A percentile compares a stretch with the other conserved stretches of the same genome.
Conservation (phyloP, 129 eudicot species). For the Pittosporum tobira region DNA sequence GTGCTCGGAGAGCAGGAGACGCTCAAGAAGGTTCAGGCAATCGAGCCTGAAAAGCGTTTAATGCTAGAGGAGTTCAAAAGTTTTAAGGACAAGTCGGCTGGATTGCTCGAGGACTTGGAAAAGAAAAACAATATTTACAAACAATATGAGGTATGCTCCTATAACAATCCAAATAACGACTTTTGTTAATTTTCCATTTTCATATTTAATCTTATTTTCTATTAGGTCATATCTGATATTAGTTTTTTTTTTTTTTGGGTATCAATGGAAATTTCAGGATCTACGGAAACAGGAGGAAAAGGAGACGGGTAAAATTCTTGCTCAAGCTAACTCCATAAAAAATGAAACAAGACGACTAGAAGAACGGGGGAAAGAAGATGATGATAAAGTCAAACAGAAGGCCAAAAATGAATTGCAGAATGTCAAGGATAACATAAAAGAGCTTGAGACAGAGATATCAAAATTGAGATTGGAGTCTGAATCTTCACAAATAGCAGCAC, state of each 20-base stretch:
- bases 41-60: conserved; percentile 28
- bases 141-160: conserved; percentile 39
- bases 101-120: conserved; percentile 13
- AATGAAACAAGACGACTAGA: conserved; percentile 25
- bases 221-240: too few species aligned
- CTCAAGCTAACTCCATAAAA: conserved; percentile 12
- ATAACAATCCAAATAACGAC: too few species aligned
- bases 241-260: too few species aligned
- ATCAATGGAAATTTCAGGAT: conserved; percentile 27
- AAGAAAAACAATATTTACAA: conserved; percentile 33
- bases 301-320: conserved; percentile 21
- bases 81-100: conserved; percentile 17
- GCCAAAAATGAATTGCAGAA: conserved; percentile 24
- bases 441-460: conserved; percentile 26
- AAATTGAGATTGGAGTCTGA: conserved; percentile 32
- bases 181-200: too few species aligned
- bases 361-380: conserved; percentile 22
- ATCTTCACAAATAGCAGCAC: conserved; percentile 33
- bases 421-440: conserved; percentile 21
- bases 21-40: conserved; percentile 21
- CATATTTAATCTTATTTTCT: too few species aligned
- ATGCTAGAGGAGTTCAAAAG: conserved; percentile 31
- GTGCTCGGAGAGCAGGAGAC: conserved; percentile 33
- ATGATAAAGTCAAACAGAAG: conserved; percentile 15
- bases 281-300: conserved; percentile 36